Base-by-base conservation (phyloP, 768 basidiomycete species). In the Dictyophora rubrovolvata region DNA sequence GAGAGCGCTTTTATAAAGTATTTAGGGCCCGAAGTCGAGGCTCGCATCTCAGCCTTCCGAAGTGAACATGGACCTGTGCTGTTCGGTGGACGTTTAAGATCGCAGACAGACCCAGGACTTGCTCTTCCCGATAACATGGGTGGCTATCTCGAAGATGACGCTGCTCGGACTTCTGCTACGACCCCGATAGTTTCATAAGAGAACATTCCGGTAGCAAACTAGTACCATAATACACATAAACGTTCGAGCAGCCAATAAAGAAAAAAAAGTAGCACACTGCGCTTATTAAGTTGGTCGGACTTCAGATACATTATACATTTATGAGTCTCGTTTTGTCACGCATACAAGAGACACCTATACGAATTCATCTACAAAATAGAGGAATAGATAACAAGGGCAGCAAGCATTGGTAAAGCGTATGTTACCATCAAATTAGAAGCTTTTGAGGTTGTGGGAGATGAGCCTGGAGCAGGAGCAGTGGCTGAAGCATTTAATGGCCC, bases 21-120 rank as follows among this genome's bases (percentile, higher is more conserved):
- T 37, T 60, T 16, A 73, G 74, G 75, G 20, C 95, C 94, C 1
- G 85, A 93, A 67, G 93, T 98, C 47, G 95, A 98, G 73, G 76
- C 78, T 55, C 88, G 94, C 56, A 91, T 98, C 61, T 81, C 81
- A 2, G 75, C 80, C 17, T 97, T 84, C 80, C 79, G 88, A 58
- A 79, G 79, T 54, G 72, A 75, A 55, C 79, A 93, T 60, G 94
- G 93, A 1, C 79, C 83, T 22, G 94, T 96, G 54, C 77, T 91
- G 57, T 95, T 96, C 65, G 94, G 95, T 55, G 94, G 94, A 18
- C 76, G 79, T 59, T 73, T 94, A 63, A 78, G 78, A 60, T 84
- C 77, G 56, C 77, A 86, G 55, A 74, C 81, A n/a, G 82, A 89
- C 63, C 79, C 83, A n/a, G 76, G 75, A 9, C 74, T 90, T 47